phyloP scores from a whole-genome alignment of 164 flowering plant species.

The Warburgia ugandensis region DNA sequence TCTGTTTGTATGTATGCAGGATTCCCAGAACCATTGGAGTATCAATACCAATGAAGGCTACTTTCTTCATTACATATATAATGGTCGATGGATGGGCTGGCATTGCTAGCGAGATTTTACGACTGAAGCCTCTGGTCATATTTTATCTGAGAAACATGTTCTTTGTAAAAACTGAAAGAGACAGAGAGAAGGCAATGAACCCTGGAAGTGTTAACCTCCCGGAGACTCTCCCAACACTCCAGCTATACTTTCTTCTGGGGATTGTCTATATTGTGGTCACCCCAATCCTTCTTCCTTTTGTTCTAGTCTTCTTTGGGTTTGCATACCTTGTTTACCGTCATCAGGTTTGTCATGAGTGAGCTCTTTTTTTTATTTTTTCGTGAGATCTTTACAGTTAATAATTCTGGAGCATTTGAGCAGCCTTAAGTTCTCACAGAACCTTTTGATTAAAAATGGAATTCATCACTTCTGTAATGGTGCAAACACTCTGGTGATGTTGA shows the following conservation, averaged over 20 bases:
- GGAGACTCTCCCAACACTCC: conserved; percentile 74
- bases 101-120: conserved; percentile 86
- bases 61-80: conserved; percentile 91
- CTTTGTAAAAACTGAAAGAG: conserved; percentile 88
- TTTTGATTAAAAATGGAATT: too few relatives aligned
- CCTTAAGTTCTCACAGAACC: too few relatives aligned
- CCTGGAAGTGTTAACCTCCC: conserved; percentile 72
- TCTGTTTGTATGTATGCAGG: conserved; percentile 50
- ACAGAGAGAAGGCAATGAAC: conserved; percentile 78
- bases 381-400: too few relatives aligned
- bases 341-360: too few relatives aligned
- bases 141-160: conserved; percentile 86
- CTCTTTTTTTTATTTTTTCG: too few relatives aligned
- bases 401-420: too few relatives aligned
- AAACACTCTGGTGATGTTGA: too few relatives aligned
- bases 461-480: too few relatives aligned
- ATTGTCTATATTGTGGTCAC: conserved; percentile 85
- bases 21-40: conserved; percentile 95
- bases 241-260: conserved; percentile 85
- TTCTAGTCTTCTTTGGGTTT: conserved; percentile 83
- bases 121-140: conserved; percentile 71
- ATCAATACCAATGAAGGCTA: conserved; percentile 96
- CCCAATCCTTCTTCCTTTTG: conserved; percentile 93
- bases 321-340: conserved; percentile 94
- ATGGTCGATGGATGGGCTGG: conserved; percentile 99